Evolutionary conservation across 2,329 filamentous ascomycete species (phyloP).

Genomic region (Sclerotinia nivalis): DNA sequence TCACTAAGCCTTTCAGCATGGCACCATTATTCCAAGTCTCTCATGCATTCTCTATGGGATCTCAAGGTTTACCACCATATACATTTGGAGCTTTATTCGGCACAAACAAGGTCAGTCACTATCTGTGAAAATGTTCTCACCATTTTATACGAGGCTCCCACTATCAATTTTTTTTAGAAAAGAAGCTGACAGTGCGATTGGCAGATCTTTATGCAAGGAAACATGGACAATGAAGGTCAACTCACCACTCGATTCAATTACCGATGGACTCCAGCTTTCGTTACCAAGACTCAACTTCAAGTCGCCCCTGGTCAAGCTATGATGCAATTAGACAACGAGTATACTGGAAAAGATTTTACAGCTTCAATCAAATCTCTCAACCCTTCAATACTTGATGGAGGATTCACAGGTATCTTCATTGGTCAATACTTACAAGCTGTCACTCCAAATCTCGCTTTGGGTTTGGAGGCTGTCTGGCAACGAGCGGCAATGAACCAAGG

Average conservation of each 20-base stretch:
- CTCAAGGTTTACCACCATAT: constrained; percentile 87
- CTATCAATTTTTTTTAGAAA: no score
- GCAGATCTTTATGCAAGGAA: constrained; percentile 93
- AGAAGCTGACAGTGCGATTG: constrained; percentile 30
- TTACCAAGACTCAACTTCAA: constrained; percentile 86
- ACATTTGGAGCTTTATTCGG: constrained; percentile 93
- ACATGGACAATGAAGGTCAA: constrained; percentile 87
- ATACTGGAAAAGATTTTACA: constrained; percentile 89
- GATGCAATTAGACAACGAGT: constrained; percentile 93
- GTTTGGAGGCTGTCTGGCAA: constrained; percentile 93
- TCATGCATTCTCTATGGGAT: constrained; percentile 92
- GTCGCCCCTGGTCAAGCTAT: constrained; percentile 80
- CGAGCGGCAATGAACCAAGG: constrained; percentile 78
- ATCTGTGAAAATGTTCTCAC: not conserved
- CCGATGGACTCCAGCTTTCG: constrained; percentile 76
- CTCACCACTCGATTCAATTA: constrained; percentile 91
- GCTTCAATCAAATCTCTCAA: constrained; percentile 92
- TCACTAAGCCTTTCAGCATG: constrained; percentile 95
- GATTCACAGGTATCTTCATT: constrained; percentile 91
- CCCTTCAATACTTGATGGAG: constrained; percentile 89
- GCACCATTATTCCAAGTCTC: constrained; percentile 95
- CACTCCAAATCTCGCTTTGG: constrained; percentile 82
- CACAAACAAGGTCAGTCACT: constrained; percentile 74
- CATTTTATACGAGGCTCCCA: constrained; percentile 1
- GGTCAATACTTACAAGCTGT: constrained; percentile 94